Percentiles rank a stretch among this genome's conserved stretches.
Conservation (phyloP, 805 yeast species). For the Teunomyces atbi region DNA sequence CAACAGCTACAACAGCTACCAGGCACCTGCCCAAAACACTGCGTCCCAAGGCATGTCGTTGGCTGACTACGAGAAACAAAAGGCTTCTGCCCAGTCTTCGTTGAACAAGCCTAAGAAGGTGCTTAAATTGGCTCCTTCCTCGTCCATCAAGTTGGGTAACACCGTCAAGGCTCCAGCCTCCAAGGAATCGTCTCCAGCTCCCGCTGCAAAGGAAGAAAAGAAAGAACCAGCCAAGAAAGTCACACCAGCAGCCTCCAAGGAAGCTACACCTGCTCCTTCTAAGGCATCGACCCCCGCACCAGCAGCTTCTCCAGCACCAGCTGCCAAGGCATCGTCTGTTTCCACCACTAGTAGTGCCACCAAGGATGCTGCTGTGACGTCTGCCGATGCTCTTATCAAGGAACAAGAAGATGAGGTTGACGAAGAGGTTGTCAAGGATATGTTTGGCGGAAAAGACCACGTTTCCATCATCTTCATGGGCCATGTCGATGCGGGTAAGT, state of each 20-base stretch:
- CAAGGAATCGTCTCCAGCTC: constrained; percentile 10
- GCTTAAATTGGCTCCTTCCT: constrained; percentile 62
- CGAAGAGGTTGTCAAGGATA: constrained; percentile 81
- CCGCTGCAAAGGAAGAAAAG: no score
- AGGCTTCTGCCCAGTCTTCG: constrained; percentile 41
- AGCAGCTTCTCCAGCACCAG: constrained; percentile 8
- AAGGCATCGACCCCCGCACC: constrained; percentile 21
- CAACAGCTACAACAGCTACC: constrained; percentile 15
- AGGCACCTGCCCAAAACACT: constrained; percentile 13
- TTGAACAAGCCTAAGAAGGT: constrained; percentile 62
- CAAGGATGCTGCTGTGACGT: constrained; percentile 19
- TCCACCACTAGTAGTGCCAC: constrained; percentile 15
- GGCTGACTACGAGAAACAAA: constrained; percentile 78
- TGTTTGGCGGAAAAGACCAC: constrained; percentile 98
- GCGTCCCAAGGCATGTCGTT: constrained; percentile 58
- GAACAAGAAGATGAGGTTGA: constrained; percentile 83
- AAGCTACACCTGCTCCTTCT: constrained; percentile 11
- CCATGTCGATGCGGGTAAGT: constrained; percentile 99
- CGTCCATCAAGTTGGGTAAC: constrained; percentile 58
- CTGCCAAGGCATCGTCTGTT: constrained; percentile 8
- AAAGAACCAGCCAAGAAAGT: constrained; percentile 20
- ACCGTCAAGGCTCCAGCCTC: constrained; percentile 33
- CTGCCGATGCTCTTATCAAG: constrained; percentile 53
- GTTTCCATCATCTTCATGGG: constrained; percentile 98
- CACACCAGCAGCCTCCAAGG: constrained; percentile 24